A percentile compares a stretch with the other conserved stretches of the same genome.
phyloP scores from a whole-genome alignment of 2,329 filamentous ascomycete species.

The Cercospora zeae-maydis region DNA sequence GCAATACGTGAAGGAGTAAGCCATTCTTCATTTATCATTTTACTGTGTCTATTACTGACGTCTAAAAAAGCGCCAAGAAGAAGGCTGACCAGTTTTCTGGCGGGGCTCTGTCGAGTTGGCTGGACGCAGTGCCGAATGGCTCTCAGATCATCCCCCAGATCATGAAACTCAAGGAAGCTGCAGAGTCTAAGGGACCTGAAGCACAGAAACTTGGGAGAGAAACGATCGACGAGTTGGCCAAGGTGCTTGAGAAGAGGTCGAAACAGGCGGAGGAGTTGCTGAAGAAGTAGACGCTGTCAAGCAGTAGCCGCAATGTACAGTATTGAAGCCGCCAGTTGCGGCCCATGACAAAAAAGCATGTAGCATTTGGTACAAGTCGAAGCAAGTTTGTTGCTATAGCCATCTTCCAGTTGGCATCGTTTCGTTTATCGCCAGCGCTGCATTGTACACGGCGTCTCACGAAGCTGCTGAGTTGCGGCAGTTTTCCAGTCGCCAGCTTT shows the following conservation, averaged over 20 bases:
- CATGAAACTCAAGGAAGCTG: slow-evolving; percentile 60
- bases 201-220: slow-evolving; percentile 67
- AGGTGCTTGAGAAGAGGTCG: slow-evolving; percentile 60
- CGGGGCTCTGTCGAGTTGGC: slow-evolving; percentile 53
- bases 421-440: not conserved
- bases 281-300: slow-evolving; percentile 34
- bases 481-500: too few species aligned
- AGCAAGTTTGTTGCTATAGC: not conserved
- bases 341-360: not conserved
- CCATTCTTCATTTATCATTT: not conserved
- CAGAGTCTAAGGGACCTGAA: slow-evolving; percentile 65
- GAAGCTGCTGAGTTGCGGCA: too few species aligned
- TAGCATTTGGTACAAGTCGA: not conserved
- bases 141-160: slow-evolving; percentile 64
- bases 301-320: not conserved
- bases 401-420: not conserved
- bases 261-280: slow-evolving; percentile 57
- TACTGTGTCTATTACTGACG: not conserved
- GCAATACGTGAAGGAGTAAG: slow-evolving; percentile 55
- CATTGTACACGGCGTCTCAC: too few species aligned
- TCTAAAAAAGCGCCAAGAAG: slow-evolving; percentile 44
- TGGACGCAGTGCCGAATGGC: slow-evolving; percentile 63
- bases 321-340: not conserved
- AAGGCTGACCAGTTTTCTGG: slow-evolving; percentile 55
- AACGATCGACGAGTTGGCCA: slow-evolving; percentile 62